These are phyloP conservation scores for Polychytrium aggregatum DNA, from an alignment of 192 early-diverging fungal species.

Conservation along the genomic window DNA sequence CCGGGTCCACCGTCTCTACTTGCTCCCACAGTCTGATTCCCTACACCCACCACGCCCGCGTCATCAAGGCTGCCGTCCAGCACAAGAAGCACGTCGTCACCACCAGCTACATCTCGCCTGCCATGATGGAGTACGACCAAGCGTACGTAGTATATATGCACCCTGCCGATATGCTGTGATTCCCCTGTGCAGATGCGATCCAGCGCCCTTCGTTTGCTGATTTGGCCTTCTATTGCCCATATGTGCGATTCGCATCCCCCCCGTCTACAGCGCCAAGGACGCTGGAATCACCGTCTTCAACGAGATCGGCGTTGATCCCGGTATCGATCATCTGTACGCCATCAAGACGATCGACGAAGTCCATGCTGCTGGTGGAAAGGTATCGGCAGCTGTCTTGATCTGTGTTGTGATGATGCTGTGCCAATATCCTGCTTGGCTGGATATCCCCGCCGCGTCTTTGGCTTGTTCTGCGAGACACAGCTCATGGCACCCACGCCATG, in stretches of 20 bases:
- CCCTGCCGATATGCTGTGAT: no score
- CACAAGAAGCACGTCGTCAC: slow-evolving; percentile 90
- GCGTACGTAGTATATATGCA: slow-evolving; percentile 22
- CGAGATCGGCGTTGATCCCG: slow-evolving; percentile 97
- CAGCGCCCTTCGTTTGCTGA: no score
- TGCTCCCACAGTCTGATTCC: slow-evolving; percentile 31
- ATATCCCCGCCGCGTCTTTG: no score
- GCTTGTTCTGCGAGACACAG: no score
- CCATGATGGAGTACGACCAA: slow-evolving; percentile 68
- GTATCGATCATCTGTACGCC: slow-evolving; percentile 92
- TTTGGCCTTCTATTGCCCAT: no score
- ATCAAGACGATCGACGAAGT: slow-evolving; percentile 92
- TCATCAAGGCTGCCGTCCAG: slow-evolving; percentile 64
- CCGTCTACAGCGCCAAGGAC: slow-evolving; percentile 45
- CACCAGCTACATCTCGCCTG: slow-evolving; percentile 88
- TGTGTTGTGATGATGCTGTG: no score
- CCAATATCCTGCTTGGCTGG: no score
- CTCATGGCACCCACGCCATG: no score
- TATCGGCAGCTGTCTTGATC: no score
- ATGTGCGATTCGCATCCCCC: no score
- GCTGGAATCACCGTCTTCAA: slow-evolving; percentile 85
- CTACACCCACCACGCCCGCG: slow-evolving; percentile 68
- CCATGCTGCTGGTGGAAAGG: slow-evolving; percentile 68
- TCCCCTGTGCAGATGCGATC: no score
- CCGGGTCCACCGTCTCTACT: neutral